Base-by-base conservation (phyloP, 2,329 filamentous ascomycete genomes). In the Paraphoma sp. region DNA sequence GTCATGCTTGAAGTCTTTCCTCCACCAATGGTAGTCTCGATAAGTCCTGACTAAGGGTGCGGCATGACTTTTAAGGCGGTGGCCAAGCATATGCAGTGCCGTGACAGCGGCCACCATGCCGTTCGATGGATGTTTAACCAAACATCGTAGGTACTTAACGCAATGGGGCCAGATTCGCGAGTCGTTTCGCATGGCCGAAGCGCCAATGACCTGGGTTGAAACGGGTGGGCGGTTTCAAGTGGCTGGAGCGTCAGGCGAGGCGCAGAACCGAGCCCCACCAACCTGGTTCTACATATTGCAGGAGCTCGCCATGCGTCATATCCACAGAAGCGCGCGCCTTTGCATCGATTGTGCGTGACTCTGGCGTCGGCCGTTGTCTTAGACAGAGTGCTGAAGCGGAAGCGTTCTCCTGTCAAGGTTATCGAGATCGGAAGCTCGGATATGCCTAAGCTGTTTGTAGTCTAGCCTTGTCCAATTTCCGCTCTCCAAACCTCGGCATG, bases 201-300 rank as follows among this genome's bases (percentile, higher is more conserved):
- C 69, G 66, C 73, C 64, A 54, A 52, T 51, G 50, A 59, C 68
- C 65, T 59, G 69, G 70, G 54, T 72, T 70, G 72, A 76, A 75
- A 76, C 73, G 64, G 54, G 58, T 58, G 58, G 62, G 59, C 55
- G 56, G 73, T 76, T 76, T 76, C 73, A 74, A 57, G 56, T 70
- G 62, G 60, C 60, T 59, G 57, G 62, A 57, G 57, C 60, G 61
- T 64, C 51, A 68, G 64, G 67, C 68, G 58, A 65, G 47, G 54
- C 47, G 23, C 55, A 46, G 53, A 44, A 61, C 59, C 60, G 53
- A 53, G 55, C 41, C 44, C 62, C 62, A 58, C 56, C 53, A 23
- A 56, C 58, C 52, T 41, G 59, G 60, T 53, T 16, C 28, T 44
- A 33, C 44, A 54, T 54, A 64, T 64, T 60, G 51, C 61, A 61